A percentile compares a stretch with the other conserved stretches of the same genome.
Evolutionary conservation across 129 eudicot genomes (phyloP).

Genomic region (Chrysanthemum seticuspe): DNA sequence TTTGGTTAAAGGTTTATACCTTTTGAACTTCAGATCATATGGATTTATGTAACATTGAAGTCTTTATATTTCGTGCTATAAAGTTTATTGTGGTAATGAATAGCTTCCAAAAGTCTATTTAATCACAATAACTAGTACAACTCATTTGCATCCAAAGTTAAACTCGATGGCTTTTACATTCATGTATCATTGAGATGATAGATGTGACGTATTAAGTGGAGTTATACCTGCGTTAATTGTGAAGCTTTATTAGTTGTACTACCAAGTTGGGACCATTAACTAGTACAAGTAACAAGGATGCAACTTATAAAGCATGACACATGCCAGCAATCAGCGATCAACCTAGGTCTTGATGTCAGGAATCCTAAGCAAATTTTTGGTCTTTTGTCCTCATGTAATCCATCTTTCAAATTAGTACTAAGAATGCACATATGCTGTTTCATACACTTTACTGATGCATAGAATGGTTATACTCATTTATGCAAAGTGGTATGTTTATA

Average conservation of each 20-base stretch:
- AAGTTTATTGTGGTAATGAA: slow-evolving; percentile 1
- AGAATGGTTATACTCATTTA: slow-evolving; percentile 12
- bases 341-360: slow-evolving; percentile 17
- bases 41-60: neutral
- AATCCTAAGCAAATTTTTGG: slow-evolving; percentile 35
- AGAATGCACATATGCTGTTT: slow-evolving; percentile 5
- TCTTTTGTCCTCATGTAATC: slow-evolving; percentile 30
- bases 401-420: slow-evolving; percentile 17
- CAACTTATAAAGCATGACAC: slow-evolving; percentile 28
- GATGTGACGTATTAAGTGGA: slow-evolving; percentile 22
- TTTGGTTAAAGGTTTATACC: slow-evolving; percentile 10
- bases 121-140: neutral
- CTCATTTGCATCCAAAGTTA: slow-evolving; percentile 22
- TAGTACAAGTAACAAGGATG: slow-evolving; percentile 26
- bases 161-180: slow-evolving; percentile 18
- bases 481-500: slow-evolving; percentile 6
- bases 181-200: slow-evolving; percentile 21
- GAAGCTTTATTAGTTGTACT: slow-evolving; percentile 11
- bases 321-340: slow-evolving; percentile 19
- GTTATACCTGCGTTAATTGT: slow-evolving; percentile 22
- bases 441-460: slow-evolving; percentile 20
- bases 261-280: slow-evolving; percentile 19
- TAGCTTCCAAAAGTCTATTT: neutral
- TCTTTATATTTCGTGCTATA: neutral
- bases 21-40: neutral